Evolutionary conservation across 2,329 filamentous ascomycete genomes (phyloP).

Genomic region (Periconia sp.): DNA sequence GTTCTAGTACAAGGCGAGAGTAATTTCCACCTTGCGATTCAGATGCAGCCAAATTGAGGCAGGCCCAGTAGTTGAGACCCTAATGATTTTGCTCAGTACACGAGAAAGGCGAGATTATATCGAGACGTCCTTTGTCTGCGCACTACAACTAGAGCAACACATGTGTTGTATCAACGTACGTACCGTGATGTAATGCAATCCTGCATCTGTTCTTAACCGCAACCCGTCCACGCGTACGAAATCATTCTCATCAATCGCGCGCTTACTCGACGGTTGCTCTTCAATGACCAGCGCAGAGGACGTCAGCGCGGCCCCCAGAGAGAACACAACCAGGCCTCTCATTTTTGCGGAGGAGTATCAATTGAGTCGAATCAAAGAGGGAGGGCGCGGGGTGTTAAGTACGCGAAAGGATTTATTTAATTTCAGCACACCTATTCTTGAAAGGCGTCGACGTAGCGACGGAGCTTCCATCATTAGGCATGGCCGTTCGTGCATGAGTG

Average conservation of each 20-base stretch:
- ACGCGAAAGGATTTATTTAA: too few species aligned
- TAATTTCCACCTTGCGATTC: conserved; percentile 39
- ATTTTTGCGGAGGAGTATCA: not conserved
- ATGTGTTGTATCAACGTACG: not conserved
- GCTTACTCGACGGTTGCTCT: conserved; percentile 1
- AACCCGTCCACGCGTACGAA: conserved; percentile 40
- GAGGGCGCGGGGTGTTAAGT: too few species aligned
- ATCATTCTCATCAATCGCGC: conserved; percentile 30
- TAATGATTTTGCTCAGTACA: conserved; percentile 9
- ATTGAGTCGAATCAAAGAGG: not conserved
- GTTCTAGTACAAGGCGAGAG: conserved; percentile 40
- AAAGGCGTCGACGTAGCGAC: too few species aligned
- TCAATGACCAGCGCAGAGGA: not conserved
- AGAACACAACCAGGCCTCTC: not conserved
- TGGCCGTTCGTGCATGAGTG: not conserved
- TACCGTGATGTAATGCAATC: conserved; percentile 41
- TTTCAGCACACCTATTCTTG: too few species aligned
- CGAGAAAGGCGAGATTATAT: not conserved
- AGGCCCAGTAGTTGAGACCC: conserved; percentile 46
- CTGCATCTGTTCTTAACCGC: conserved; percentile 34
- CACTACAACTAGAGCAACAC: too few species aligned
- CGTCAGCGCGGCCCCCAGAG: not conserved
- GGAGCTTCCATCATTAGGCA: too few species aligned
- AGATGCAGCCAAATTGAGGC: conserved; percentile 44
- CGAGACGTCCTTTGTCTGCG: too few species aligned